These are phyloP conservation scores for Fagus crenata DNA, from an alignment of 306 rosid genomes.

Conservation along the genomic window DNA sequence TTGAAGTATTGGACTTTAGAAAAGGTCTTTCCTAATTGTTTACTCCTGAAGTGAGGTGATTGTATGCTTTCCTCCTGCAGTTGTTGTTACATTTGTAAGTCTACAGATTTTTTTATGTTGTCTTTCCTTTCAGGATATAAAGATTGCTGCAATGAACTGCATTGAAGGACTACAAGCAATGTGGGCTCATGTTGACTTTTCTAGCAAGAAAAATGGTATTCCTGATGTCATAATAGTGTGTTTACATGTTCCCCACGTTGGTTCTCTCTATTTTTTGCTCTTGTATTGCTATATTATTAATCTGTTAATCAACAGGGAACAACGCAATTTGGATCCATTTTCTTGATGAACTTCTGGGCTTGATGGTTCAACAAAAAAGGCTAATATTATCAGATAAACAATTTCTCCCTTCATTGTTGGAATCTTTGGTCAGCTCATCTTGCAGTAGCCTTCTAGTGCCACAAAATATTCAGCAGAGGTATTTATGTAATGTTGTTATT, in stretches of 20 bases:
- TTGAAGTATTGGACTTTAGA: not conserved
- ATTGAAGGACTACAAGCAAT: conserved; percentile 54
- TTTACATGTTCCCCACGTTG: not conserved
- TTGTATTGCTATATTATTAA: conserved; percentile 20
- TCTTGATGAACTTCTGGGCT: conserved; percentile 59
- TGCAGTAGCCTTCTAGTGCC: conserved; percentile 56
- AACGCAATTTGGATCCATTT: conserved; percentile 61
- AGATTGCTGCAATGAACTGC: conserved; percentile 75
- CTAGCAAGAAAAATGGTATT: conserved; percentile 86
- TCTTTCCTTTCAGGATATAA: conserved; percentile 51
- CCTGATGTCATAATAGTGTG: conserved; percentile 14
- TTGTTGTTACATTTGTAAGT: conserved; percentile 7
- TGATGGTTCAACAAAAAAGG: conserved; percentile 70
- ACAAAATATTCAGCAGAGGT: conserved; percentile 74
- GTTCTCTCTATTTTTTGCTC: not conserved
- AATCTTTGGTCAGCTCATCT: conserved; percentile 63
- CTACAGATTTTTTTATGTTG: conserved; percentile 1
- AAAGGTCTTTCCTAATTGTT: conserved; percentile 15
- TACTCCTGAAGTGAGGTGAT: conserved; percentile 3
- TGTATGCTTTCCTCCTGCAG: not conserved
- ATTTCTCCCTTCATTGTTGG: conserved; percentile 70
- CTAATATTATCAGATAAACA: conserved; percentile 71
- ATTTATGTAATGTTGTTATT: conserved; percentile 24
- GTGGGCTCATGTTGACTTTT: conserved; percentile 56
- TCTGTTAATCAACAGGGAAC: conserved; percentile 53